phyloP scores from a whole-genome alignment of 352 stramenopile genomes.

The Pythium brassicae region DNA sequence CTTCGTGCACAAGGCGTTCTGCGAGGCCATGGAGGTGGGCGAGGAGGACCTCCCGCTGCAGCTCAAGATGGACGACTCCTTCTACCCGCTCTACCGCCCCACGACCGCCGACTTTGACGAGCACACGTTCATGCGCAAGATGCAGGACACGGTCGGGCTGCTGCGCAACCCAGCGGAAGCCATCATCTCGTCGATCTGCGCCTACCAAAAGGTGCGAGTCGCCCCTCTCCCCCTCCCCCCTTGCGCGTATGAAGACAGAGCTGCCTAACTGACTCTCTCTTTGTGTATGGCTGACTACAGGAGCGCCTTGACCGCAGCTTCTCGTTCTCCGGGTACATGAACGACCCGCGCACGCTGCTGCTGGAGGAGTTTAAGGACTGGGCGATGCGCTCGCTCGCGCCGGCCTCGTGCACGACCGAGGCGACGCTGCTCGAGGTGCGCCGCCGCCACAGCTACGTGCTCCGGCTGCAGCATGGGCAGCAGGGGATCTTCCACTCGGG shows the following conservation, averaged over 20 bases:
- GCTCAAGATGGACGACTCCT: conserved; percentile 84
- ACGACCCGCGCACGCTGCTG: conserved; percentile 76
- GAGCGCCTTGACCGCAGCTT: conserved; percentile 76
- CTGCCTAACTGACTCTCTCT: not conserved
- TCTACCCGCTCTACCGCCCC: conserved; percentile 71
- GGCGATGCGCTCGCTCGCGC: conserved; percentile 74
- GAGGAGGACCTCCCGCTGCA: conserved; percentile 79
- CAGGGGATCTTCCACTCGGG: conserved; percentile 79
- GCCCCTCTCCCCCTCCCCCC: no score
- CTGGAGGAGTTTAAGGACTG: conserved; percentile 86
- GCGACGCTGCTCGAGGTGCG: conserved; percentile 73
- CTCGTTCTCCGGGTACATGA: conserved; percentile 74
- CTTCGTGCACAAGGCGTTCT: conserved; percentile 84
- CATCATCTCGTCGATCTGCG: conserved; percentile 85
- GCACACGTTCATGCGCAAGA: conserved; percentile 86
- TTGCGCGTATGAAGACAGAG: no score
- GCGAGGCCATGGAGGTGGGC: conserved; percentile 76
- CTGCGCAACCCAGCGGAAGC: conserved; percentile 76
- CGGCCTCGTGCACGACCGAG: conserved; percentile 73
- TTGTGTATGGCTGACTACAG: conserved; percentile 9
- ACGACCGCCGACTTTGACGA: conserved; percentile 81
- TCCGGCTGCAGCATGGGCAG: conserved; percentile 75
- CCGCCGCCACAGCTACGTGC: conserved; percentile 67
- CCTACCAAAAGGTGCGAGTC: conserved; percentile 54
- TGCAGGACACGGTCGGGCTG: conserved; percentile 79